Base-by-base conservation (phyloP, 306 rosid genomes). In the Malus orientalis region DNA sequence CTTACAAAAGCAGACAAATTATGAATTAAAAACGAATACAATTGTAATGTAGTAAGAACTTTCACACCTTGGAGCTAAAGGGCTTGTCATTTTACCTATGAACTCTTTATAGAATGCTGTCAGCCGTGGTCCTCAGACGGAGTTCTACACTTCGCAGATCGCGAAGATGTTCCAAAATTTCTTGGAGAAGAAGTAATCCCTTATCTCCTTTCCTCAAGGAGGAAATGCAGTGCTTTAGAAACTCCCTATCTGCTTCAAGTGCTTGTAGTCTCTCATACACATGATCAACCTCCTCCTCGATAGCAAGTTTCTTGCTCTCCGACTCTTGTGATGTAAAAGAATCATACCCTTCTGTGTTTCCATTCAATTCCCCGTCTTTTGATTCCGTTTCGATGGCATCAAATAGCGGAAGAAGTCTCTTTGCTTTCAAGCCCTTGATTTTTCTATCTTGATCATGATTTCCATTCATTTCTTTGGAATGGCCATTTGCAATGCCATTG, bases 201-300 rank as follows among this genome's bases (percentile, higher is more conserved):
- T 91, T 89, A 64, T 92, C 99, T 11, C 98, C 99, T 87, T 96
- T 96, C 82, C 87, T 88, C 89, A 96, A 83, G 67, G 99, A 95
- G 74, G 91, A 80, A 67, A 92, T 79, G 61, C 99, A 96, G 58
- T 92, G 96, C 86, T 89, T 92, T 60, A 96, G 98, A 79, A 96
- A 96, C 82, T 92, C 99, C 69, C 97, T 89, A 62, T 95, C 97
- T 47, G 91, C 93, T 78, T 95, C 99, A 45, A 95, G 87, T 8
- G 93, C 92, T 63, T 92, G 96, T 70, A 95, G 83, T 83, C 97
- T 92, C 86, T 92, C 97, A 22, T 95, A 92, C 33, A 92, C 93
- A 76, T 85, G 83, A 78, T 84, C 92, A 45, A 95, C 90, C 65
- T 92, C 99, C 66, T 87, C 90, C 61, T 85, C 88, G 20, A 89